Evolutionary conservation across 1,139 yeast species (phyloP).

Genomic region (Kluyveromyces sp.): DNA sequence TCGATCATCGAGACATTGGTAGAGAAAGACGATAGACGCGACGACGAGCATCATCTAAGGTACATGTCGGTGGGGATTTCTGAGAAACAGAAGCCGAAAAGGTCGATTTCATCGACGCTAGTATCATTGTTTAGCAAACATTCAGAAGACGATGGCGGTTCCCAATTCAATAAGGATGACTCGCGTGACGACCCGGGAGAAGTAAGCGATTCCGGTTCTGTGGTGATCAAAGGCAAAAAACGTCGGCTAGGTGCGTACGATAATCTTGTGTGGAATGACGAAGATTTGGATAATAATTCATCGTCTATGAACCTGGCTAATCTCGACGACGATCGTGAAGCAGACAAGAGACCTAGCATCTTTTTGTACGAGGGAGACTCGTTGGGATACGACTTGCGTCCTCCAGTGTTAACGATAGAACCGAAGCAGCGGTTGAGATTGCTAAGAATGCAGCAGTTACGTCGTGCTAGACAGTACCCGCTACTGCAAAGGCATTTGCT

Average conservation of each 20-base stretch:
- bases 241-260: neutral
- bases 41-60: neutral
- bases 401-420: constrained; percentile 26
- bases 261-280: neutral
- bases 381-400: constrained; percentile 12
- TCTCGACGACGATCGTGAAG: neutral
- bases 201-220: constrained; percentile 4
- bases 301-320: neutral
- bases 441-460: constrained; percentile 22
- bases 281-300: neutral
- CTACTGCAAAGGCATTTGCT: constrained; percentile 1
- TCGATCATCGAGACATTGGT: too few relatives aligned
- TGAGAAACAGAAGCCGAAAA: constrained; percentile 8
- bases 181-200: neutral
- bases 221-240: neutral
- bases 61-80: constrained; percentile 2
- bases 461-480: constrained; percentile 9
- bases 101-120: constrained; percentile 24
- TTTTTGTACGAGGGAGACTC: constrained; percentile 12
- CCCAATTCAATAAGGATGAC: neutral
- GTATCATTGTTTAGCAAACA: constrained; percentile 16
- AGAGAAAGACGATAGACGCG: too few relatives aligned
- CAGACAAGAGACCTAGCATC: constrained; percentile 1
- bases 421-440: constrained; percentile 26
- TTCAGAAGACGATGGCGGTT: constrained; percentile 1